phyloP scores from a whole-genome alignment of 805 yeast genomes.

The Metschnikowia reukaufii region DNA sequence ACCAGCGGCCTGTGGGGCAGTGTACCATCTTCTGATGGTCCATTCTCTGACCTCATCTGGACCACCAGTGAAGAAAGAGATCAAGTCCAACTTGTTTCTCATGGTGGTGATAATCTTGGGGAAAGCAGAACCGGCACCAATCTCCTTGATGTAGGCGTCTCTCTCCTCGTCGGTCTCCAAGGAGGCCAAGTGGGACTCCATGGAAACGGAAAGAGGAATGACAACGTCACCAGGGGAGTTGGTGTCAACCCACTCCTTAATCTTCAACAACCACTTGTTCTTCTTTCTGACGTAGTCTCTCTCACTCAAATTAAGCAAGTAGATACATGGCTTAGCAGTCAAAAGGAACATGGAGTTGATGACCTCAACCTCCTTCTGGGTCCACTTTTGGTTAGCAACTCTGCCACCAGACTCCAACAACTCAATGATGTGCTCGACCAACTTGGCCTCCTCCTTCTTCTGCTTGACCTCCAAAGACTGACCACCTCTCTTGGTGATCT shows the following conservation, averaged over 20 bases:
- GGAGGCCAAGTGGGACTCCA: conserved; percentile 71
- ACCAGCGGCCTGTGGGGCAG: conserved; percentile 89
- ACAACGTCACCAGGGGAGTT: conserved; percentile 83
- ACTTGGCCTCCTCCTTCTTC: conserved; percentile 79
- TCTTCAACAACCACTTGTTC: conserved; percentile 79
- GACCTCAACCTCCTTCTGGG: conserved; percentile 84
- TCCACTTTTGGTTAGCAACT: conserved; percentile 86
- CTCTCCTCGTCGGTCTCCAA: conserved; percentile 56
- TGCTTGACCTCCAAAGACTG: conserved; percentile 86
- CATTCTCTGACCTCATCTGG: conserved; percentile 83
- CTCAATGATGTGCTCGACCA: conserved; percentile 71
- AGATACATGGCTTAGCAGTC: conserved; percentile 95
- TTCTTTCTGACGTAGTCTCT: conserved; percentile 82
- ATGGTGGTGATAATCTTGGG: conserved; percentile 76
- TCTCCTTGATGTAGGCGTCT: conserved; percentile 63
- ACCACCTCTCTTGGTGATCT: conserved; percentile 82
- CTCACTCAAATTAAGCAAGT: conserved; percentile 87
- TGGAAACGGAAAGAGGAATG: conserved; percentile 88
- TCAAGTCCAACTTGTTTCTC: conserved; percentile 67
- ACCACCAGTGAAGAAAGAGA: conserved; percentile 88
- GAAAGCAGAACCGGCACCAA: conserved; percentile 74
- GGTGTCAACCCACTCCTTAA: conserved; percentile 87
- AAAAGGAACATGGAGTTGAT: conserved; percentile 83
- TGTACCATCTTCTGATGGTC: conserved; percentile 74
- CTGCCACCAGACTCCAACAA: conserved; percentile 82